These are phyloP conservation scores for Fusarium redolens DNA, from an alignment of 2,329 filamentous ascomycete species.

Conservation along the genomic window DNA sequence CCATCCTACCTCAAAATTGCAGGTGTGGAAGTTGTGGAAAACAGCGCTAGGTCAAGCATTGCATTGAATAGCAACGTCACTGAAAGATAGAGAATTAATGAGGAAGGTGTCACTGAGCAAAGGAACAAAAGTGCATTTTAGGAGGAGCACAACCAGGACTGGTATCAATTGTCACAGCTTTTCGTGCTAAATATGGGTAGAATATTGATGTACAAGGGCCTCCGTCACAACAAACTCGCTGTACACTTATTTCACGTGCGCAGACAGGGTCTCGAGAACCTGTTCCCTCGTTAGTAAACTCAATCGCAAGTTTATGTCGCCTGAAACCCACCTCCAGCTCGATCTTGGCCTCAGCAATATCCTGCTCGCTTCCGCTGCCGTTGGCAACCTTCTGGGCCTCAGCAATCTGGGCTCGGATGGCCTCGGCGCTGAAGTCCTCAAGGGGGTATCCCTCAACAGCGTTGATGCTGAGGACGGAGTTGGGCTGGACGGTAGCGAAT, in stretches of 20 bases:
- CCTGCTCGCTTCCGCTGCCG: slow-evolving; percentile 93
- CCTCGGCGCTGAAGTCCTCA: slow-evolving; percentile 95
- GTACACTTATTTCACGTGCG: slow-evolving; percentile 80
- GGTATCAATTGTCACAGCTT: slow-evolving; percentile 52
- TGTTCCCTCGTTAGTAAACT: slow-evolving; percentile 57
- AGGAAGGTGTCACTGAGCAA: slow-evolving; percentile 36
- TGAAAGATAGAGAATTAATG: neutral
- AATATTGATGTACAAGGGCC: slow-evolving; percentile 57
- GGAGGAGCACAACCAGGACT: slow-evolving; percentile 48
- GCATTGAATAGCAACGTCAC: slow-evolving; percentile 17
- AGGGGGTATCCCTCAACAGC: slow-evolving; percentile 94
- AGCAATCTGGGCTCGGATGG: slow-evolving; percentile 87
- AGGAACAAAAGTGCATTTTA: slow-evolving; percentile 28
- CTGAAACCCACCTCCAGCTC: slow-evolving; percentile 83
- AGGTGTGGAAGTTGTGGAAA: slow-evolving; percentile 16
- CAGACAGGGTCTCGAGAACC: slow-evolving; percentile 87
- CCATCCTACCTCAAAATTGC: neutral
- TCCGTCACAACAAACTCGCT: slow-evolving; percentile 57
- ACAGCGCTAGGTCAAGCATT: slow-evolving; percentile 14
- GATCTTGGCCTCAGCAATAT: slow-evolving; percentile 98
- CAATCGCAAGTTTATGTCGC: neutral
- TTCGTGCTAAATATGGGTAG: slow-evolving; percentile 50
- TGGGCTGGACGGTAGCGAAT: slow-evolving; percentile 96
- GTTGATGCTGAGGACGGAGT: slow-evolving; percentile 96
- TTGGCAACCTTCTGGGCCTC: slow-evolving; percentile 96